Evolutionary conservation across 2,329 filamentous ascomycete species (phyloP).

Genomic region (Rhinocladiella mackenziei): DNA sequence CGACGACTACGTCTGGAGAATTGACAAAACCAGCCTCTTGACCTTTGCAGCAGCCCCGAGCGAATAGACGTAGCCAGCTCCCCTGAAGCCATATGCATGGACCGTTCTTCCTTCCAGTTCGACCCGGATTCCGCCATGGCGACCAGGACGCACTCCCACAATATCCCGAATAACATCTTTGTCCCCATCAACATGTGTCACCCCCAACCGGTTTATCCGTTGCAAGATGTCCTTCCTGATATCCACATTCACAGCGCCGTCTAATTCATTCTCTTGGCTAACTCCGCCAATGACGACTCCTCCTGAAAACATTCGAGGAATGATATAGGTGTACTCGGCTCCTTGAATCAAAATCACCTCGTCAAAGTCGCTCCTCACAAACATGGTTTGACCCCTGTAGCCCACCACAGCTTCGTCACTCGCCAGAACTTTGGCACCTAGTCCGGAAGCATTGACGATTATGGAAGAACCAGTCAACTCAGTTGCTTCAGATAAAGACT

Average conservation of each 20-base stretch:
- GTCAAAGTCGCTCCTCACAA: conserved; percentile 8
- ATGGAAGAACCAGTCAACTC: conserved; percentile 1
- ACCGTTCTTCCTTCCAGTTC: conserved; percentile 2
- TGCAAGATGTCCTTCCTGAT: conserved; percentile 2
- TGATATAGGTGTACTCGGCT: conserved; percentile 5
- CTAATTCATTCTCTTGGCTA: conserved; percentile 3
- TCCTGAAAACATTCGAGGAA: conserved; percentile 6
- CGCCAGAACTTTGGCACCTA: conserved; percentile 1
- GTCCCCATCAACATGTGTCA: conserved; percentile 1
- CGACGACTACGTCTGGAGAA: too few species aligned
- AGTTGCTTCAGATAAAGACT: conserved; percentile 1
- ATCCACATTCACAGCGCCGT: not conserved
- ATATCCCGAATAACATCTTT: conserved; percentile 1
- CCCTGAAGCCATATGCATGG: conserved; percentile 7
- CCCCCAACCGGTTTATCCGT: conserved; percentile 2
- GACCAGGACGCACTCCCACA: conserved; percentile 4
- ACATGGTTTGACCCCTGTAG: conserved; percentile 7
- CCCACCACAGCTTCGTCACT: not conserved
- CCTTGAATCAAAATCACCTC: conserved; percentile 5
- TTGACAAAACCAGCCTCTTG: not conserved
- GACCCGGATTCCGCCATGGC: conserved; percentile 4
- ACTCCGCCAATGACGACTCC: conserved; percentile 2
- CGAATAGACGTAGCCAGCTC: conserved; percentile 5
- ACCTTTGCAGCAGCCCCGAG: conserved; percentile 7
- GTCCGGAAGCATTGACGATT: conserved; percentile 7